phyloP scores from a whole-genome alignment of 306 rosid species.

The Sicyos baderoa region DNA sequence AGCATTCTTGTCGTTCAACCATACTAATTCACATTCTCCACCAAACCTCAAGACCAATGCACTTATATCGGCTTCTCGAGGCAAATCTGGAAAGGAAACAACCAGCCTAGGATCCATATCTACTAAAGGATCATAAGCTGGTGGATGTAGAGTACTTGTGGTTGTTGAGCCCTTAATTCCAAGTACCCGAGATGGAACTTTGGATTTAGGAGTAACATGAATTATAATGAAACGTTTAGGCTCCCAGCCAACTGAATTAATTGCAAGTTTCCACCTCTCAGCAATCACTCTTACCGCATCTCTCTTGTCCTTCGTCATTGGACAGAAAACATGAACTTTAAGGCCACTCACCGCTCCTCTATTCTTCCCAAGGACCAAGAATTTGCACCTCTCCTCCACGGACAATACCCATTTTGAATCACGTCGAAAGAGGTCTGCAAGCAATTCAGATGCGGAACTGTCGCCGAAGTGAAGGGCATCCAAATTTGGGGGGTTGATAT shows the following conservation, averaged over 20 bases:
- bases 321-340: slow-evolving; percentile 72
- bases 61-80: slow-evolving; percentile 81
- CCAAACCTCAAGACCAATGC: slow-evolving; percentile 87
- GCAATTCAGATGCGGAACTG: slow-evolving; percentile 49
- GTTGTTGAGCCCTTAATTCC: slow-evolving; percentile 70
- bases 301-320: slow-evolving; percentile 76
- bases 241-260: slow-evolving; percentile 84
- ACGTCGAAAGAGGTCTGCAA: slow-evolving; percentile 56
- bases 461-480: slow-evolving; percentile 84
- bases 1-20: slow-evolving; percentile 95
- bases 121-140: slow-evolving; percentile 56
- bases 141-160: slow-evolving; percentile 37
- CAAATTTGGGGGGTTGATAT: slow-evolving; percentile 52
- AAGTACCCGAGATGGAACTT: slow-evolving; percentile 60
- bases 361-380: slow-evolving; percentile 69
- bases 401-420: slow-evolving; percentile 70
- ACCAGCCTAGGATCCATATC: slow-evolving; percentile 94
- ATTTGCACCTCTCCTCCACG: slow-evolving; percentile 90
- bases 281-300: slow-evolving; percentile 74
- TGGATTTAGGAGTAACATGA: slow-evolving; percentile 70
- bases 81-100: slow-evolving; percentile 82
- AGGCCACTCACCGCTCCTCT: slow-evolving; percentile 59
- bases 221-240: slow-evolving; percentile 73
- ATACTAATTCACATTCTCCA: slow-evolving; percentile 87
- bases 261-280: slow-evolving; percentile 80